Evolutionary conservation across 495 filamentous ascomycete genomes (phyloP), one percentile per base, ranked within the genome.

Genomic region (Talaromyces nanjingensis): DNA sequence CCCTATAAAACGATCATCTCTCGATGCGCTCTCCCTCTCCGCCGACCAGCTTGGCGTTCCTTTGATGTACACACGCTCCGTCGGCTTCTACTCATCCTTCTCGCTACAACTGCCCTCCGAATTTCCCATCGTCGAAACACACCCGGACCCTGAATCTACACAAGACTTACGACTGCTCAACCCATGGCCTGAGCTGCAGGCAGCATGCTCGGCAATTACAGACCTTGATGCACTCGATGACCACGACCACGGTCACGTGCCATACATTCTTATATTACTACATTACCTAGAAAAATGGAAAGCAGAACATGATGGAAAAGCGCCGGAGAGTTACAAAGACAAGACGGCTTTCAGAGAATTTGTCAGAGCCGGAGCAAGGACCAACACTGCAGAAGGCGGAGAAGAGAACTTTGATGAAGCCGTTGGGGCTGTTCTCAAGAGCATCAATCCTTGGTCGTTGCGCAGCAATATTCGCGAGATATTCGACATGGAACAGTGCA

Each of bases 331-430:
- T 45, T 97, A 93, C 78, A 87, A 88, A 64, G 91, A 99, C 63
- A 99, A 98, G 75, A 87, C 79, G 5, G 90, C 86, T 57, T 96
- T 98, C 73, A 81, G 87, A 49, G 81, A 85, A 12, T 72, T 91
- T 12, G 86, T 97, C 0, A 76, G 82, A 60, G 76, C 77, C 6
- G 84, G 84, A 12, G 84, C 89, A 63, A 83, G 94, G 68, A 90
- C 80, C 47, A 77, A 87, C 67, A 93, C 86, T 66, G 73, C 92
- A 33, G 93, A 97, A 76, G 93, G 91, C 37, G 90, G 89, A 65
- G 94, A 98, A 72, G 94, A 98, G 79, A 99, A 99, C 72, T 99
- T 89, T 72, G 92, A 97, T 45, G 94, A 99, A 75, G 94, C 94
- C 16, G 86, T 85, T 25, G 87, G 84, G 11, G 93, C 93, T 4